These are phyloP conservation scores for Lactuca sativa DNA, from an alignment of 129 eudicot species.

Conservation along the genomic window DNA sequence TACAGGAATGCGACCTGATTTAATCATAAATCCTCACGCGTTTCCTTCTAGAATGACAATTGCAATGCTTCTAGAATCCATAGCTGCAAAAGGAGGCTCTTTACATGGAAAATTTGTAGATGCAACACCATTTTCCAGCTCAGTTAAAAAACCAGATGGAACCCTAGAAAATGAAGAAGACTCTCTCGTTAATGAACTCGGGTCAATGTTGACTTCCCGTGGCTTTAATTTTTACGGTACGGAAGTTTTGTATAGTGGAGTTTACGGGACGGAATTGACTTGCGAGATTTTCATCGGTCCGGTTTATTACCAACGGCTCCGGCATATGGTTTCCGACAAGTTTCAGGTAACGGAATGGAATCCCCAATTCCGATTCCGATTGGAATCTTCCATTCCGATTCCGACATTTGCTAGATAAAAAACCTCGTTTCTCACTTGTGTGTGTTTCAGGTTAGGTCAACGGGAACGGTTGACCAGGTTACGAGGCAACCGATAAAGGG, in stretches of 20 bases:
- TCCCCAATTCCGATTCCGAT: too few species aligned
- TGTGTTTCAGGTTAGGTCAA: constrained; percentile 71
- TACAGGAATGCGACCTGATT: constrained; percentile 96
- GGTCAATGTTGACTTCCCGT: constrained; percentile 53
- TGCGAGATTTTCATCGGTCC: constrained; percentile 96
- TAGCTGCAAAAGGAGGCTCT: constrained; percentile 97
- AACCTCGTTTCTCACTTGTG: neutral
- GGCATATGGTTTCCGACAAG: constrained; percentile 98
- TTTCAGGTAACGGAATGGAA: constrained; percentile 54
- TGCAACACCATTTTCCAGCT: constrained; percentile 72
- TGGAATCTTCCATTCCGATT: too few species aligned
- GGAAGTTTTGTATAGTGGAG: constrained; percentile 86
- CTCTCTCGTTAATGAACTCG: constrained; percentile 81
- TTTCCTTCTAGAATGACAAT: constrained; percentile 99
- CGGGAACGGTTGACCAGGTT: constrained; percentile 77
- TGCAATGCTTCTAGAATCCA: constrained; percentile 96
- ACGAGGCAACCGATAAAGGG: constrained; percentile 95
- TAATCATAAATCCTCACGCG: constrained; percentile 95
- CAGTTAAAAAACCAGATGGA: constrained; percentile 42
- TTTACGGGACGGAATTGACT: constrained; percentile 78
- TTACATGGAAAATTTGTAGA: constrained; percentile 75
- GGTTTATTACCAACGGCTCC: constrained; percentile 88
- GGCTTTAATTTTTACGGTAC: constrained; percentile 79
- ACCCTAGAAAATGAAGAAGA: constrained; percentile 43
- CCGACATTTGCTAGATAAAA: neutral